Percentiles rank a stretch among this genome's conserved stretches.
Evolutionary conservation across 2,329 filamentous ascomycete species (phyloP).

Genomic region (Aaosphaeria arxii): DNA sequence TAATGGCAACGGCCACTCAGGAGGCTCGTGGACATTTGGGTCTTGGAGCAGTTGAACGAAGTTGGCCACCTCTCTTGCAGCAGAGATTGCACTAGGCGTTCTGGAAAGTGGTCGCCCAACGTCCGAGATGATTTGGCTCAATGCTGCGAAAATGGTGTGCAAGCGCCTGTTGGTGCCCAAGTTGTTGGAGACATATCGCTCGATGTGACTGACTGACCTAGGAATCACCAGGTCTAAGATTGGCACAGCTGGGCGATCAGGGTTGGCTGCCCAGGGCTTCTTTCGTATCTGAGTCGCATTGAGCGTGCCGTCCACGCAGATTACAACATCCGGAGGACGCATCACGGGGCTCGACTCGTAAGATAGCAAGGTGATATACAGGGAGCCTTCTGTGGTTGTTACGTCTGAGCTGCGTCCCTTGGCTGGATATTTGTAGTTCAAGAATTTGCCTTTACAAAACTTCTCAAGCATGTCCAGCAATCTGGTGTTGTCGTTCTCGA

Average conservation of each 20-base stretch:
- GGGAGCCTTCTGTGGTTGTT: slow-evolving; percentile 7
- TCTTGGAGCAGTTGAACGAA: slow-evolving; percentile 15
- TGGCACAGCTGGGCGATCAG: slow-evolving; percentile 16
- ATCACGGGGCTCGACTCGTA: slow-evolving; percentile 16
- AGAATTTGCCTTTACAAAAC: slow-evolving; percentile 12
- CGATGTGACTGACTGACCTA: slow-evolving; percentile 43
- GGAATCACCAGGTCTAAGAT: slow-evolving; percentile 42
- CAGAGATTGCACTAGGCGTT: slow-evolving; percentile 17
- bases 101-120: slow-evolving; percentile 33
- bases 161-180: slow-evolving; percentile 19
- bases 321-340: slow-evolving; percentile 34
- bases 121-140: slow-evolving; percentile 26
- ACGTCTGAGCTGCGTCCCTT: slow-evolving; percentile 10
- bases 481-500: slow-evolving; percentile 17
- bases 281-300: slow-evolving; percentile 20
- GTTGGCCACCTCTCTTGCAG: slow-evolving; percentile 22
- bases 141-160: slow-evolving; percentile 36
- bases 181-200: slow-evolving; percentile 32
- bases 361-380: slow-evolving; percentile 37
- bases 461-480: slow-evolving; percentile 22
- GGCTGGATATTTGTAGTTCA: slow-evolving; percentile 24
- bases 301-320: slow-evolving; percentile 39
- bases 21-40: slow-evolving; percentile 2
- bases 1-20: slow-evolving; percentile 27
- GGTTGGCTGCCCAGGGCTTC: slow-evolving; percentile 20